A percentile compares a stretch with the other conserved stretches of the same genome.
These are phyloP conservation scores for Incumbomyces lentus DNA, from an alignment of 2,329 filamentous ascomycete genomes.

Conservation along the genomic window DNA sequence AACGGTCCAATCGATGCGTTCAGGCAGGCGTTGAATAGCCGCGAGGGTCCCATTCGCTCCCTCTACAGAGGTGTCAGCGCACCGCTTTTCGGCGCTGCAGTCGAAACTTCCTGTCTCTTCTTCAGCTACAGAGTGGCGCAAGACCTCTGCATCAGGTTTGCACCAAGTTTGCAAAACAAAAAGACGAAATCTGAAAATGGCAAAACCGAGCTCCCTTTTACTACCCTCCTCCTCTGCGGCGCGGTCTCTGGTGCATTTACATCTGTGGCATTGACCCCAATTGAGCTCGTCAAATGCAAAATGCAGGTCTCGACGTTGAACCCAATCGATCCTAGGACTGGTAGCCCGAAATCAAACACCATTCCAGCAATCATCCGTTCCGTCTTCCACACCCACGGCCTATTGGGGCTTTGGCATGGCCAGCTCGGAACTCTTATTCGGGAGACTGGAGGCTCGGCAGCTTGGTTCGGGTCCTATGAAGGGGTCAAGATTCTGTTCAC, in stretches of 20 bases:
- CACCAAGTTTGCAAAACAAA: slow-evolving; percentile 37
- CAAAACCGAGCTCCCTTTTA: slow-evolving; percentile 52
- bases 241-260: slow-evolving; percentile 82
- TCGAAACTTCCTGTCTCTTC: slow-evolving; percentile 87
- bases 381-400: slow-evolving; percentile 70
- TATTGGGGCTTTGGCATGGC: slow-evolving; percentile 87
- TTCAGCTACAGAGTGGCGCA: slow-evolving; percentile 69
- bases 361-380: slow-evolving; percentile 55
- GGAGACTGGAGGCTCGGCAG: slow-evolving; percentile 83
- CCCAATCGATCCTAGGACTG: slow-evolving; percentile 24
- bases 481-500: slow-evolving; percentile 64
- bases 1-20: slow-evolving; percentile 84
- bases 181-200: slow-evolving; percentile 14
- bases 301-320: slow-evolving; percentile 63
- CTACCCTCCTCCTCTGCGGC: slow-evolving; percentile 66
- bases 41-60: slow-evolving; percentile 61
- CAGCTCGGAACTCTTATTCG: slow-evolving; percentile 88
- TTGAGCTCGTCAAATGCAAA: slow-evolving; percentile 96
- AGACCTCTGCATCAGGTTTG: slow-evolving; percentile 52
- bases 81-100: slow-evolving; percentile 77
- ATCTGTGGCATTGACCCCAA: slow-evolving; percentile 81
- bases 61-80: slow-evolving; percentile 90
- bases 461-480: slow-evolving; percentile 92
- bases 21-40: slow-evolving; percentile 59
- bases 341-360: background rate